Base-by-base conservation (phyloP, 345 rosid genomes). In the Salix caprea region DNA sequence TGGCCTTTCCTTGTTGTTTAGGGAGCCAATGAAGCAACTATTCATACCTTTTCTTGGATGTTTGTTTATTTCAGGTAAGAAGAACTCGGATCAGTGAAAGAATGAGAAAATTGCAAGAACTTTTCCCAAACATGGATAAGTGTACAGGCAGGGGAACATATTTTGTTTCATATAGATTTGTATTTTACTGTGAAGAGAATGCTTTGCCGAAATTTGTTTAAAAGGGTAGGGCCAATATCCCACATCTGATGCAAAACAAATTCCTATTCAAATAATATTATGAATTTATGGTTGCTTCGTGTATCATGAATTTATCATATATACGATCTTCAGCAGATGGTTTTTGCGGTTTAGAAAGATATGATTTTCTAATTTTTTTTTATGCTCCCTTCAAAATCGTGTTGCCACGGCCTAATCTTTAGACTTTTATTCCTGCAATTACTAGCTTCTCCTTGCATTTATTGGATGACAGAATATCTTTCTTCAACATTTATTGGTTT, bases 201-300 rank as follows among this genome's bases (percentile, higher is more conserved):
- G 56, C 56, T 4, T 16, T 50, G 56, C n/a, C n/a, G 56, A 24
- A 61, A 24, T 24, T 61, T 34, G 37, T 9, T 13, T 24, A 61
- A 24, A 0, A 61, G 19, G 56, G 56, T 0, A 50, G 19, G 5
- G 5, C 21, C 19, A 1, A 16, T 50, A 16, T 15, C 56, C 19
- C 56, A 15, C 56, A 15, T 16, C 0, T 0, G n/a, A 50, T 18
- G 39, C 46, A 69, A 36, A 56, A 52, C 42, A 54, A 67, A 39
- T 54, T 73, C 74, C 28, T 58, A 48, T 74, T 79, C 74, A 74
- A 74, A 74, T 28, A 28, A 28, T 28, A 28, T 28, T 28, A 28
- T 28, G 30, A 19, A 68, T 61, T 74, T 1, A 52, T 28, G 39
- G 21, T 16, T 52, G 54, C 56, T 64, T 32, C n/a, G 39, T 74